Base-by-base conservation (phyloP, 441 rosid species). In the California macrophylla region DNA sequence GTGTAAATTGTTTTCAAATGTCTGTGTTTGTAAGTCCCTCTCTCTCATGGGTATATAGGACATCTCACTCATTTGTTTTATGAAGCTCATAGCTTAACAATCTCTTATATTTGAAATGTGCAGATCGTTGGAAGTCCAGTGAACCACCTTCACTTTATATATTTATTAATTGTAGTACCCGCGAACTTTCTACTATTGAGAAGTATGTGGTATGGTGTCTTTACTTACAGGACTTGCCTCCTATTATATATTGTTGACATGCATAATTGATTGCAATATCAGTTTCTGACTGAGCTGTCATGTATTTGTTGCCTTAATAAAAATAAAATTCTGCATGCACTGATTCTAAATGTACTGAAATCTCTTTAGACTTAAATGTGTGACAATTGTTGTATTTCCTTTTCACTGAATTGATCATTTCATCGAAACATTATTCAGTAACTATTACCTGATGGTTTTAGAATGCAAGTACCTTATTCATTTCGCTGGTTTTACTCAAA, bases 131-230 rank as follows among this genome's bases (percentile, higher is more conserved):
- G 98, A 81, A 84, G 77, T 71, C 93, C 69, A 79, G 76, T 70
- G 87, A 84, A 78, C 92, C 91, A 42, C 98, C 97, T 61, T 78
- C 92, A 20, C 82, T 93, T 52, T 88, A 88, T 74, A 71, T 89
- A 42, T 93, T 91, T 77, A 81, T 93, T 68, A 91, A 88, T 69
- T 89, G 93, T 75, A 93, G 96, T 84, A 91, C 97, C 6, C 85
- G 86, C 13, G 97, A 93, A 72, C 96, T 93, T 70, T 78, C 90
- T 76, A 77, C 70, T 25, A 83, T 93, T 79, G 96, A 93, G 90
- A 88, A 87, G 80, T 91, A 89, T 78, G 92, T 91, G 95, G 98
- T 91, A 87, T 79, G 77, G 3, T 74, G 67, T 78, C 71, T 66
- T 67, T 52, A 34, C 67, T 65, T 58, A 21, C n/a, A 66, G 60